Conservation (phyloP, 371 early-diverging fungal genomes). For the Gilbertella persicaria region DNA sequence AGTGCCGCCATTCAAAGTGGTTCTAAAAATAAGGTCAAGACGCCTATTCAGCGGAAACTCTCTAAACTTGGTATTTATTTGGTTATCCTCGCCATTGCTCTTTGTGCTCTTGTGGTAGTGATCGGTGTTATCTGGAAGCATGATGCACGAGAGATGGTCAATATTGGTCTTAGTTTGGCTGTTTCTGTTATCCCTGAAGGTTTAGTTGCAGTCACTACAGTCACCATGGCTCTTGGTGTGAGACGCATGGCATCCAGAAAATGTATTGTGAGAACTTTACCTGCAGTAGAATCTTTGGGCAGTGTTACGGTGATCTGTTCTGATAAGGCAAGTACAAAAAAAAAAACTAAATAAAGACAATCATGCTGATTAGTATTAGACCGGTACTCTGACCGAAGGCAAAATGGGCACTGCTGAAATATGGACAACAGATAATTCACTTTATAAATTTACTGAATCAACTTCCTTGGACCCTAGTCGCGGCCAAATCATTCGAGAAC, state of each 20-base stretch:
- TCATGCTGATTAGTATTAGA: conserved; percentile 57
- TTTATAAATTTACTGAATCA: conserved; percentile 67
- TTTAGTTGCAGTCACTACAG: conserved; percentile 87
- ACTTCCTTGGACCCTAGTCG: conserved; percentile 67
- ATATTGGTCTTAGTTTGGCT: conserved; percentile 61
- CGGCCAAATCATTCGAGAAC: conserved; percentile 56
- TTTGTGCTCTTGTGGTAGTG: conserved; percentile 82
- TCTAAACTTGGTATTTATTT: conserved; percentile 68
- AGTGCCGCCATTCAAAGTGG: conserved; percentile 81
- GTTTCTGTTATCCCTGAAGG: conserved; percentile 98
- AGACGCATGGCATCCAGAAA: conserved; percentile 79
- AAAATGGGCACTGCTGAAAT: conserved; percentile 81
- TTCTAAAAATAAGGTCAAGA: conserved; percentile 63
- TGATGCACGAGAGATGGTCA: conserved; percentile 42
- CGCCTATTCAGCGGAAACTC: conserved; percentile 80
- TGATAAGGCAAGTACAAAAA: conserved; percentile 80
- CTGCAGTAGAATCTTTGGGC: conserved; percentile 90
- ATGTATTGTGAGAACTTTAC: conserved; percentile 83
- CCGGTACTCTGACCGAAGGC: conserved; percentile 94
- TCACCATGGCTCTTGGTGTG: conserved; percentile 95
- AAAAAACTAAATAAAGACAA: neutral
- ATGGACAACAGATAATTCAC: conserved; percentile 68
- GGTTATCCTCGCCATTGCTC: conserved; percentile 75
- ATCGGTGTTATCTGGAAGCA: conserved; percentile 77
- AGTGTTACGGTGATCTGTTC: conserved; percentile 94